A percentile compares a stretch with the other conserved stretches of the same genome.
These are phyloP conservation scores for Calonectria fujianensis DNA, from an alignment of 2,329 filamentous ascomycete genomes.

Conservation along the genomic window DNA sequence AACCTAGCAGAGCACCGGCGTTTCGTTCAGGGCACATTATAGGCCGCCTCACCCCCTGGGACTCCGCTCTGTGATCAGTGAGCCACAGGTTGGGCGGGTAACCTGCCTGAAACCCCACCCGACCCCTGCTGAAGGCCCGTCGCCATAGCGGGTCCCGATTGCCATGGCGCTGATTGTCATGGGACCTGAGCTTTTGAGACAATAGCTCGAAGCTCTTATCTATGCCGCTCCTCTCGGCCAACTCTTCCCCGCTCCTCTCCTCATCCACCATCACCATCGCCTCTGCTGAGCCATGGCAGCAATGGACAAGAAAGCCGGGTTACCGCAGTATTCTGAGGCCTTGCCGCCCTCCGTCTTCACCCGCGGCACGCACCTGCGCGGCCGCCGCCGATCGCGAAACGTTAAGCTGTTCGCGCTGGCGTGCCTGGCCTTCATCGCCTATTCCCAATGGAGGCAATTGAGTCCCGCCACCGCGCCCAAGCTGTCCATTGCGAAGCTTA, in stretches of 20 bases:
- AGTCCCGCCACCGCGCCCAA: slow-evolving; percentile 54
- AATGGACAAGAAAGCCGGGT: slow-evolving; percentile 65
- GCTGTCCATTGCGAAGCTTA: slow-evolving; percentile 72
- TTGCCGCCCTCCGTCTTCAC: slow-evolving; percentile 50
- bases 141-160: slow-evolving; percentile 49
- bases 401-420: slow-evolving; percentile 66
- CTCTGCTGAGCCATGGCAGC: slow-evolving; percentile 11
- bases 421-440: slow-evolving; percentile 71
- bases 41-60: slow-evolving; percentile 8
- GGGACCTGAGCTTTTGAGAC: slow-evolving; percentile 37
- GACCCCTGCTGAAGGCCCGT: slow-evolving; percentile 38
- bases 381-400: slow-evolving; percentile 64
- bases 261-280: slow-evolving; percentile 19
- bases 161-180: slow-evolving; percentile 37
- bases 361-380: slow-evolving; percentile 46
- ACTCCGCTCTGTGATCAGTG: background rate
- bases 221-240: slow-evolving; percentile 28
- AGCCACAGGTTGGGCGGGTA: slow-evolving; percentile 13
- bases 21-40: background rate
- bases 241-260: slow-evolving; percentile 18
- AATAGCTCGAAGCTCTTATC: slow-evolving; percentile 47
- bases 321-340: slow-evolving; percentile 67
- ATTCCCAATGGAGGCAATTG: slow-evolving; percentile 69
- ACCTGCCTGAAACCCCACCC: slow-evolving; percentile 8
- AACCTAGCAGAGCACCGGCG: background rate